Evolutionary conservation across 1,139 yeast species (phyloP).

Genomic region (Debaryomyces sp.): DNA sequence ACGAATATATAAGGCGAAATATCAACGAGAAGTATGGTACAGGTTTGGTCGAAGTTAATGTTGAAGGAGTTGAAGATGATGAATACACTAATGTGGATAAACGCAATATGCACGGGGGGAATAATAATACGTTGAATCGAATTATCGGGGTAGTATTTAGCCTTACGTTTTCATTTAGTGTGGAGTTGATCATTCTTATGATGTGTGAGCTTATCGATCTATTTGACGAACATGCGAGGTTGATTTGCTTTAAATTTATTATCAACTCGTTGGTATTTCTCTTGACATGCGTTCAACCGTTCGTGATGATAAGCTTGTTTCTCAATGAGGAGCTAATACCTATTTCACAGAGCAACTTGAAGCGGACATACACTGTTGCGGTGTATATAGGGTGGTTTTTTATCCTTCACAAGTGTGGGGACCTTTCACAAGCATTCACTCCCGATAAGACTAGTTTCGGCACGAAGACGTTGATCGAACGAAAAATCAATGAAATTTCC

Average conservation of each 20-base stretch:
- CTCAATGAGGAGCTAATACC: conserved; percentile 33
- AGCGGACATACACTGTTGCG: conserved; percentile 15
- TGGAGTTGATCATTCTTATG: conserved; percentile 37
- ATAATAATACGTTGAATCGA: conserved; percentile 7
- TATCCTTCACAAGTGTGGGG: conserved; percentile 40
- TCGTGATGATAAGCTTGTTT: conserved; percentile 32
- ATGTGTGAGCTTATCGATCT: conserved; percentile 40
- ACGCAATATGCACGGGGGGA: background rate
- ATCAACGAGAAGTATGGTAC: conserved; percentile 18
- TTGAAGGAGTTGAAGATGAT: conserved; percentile 19
- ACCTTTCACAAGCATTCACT: conserved; percentile 32
- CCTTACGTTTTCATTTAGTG: conserved; percentile 32
- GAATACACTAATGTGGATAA: conserved; percentile 13
- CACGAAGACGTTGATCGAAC: conserved; percentile 34
- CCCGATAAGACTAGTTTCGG: conserved; percentile 20
- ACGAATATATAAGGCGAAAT: conserved; percentile 19
- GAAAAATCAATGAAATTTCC: conserved; percentile 60
- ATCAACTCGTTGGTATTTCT: conserved; percentile 36
- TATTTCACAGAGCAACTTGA: conserved; percentile 9
- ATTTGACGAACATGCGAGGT: conserved; percentile 23
- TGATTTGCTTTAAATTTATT: conserved; percentile 32
- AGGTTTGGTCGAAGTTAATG: conserved; percentile 22
- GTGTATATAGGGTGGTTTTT: conserved; percentile 33
- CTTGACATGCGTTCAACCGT: conserved; percentile 37
- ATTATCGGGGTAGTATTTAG: conserved; percentile 34